Conservation (phyloP, 1,139 yeast genomes). For the Debaryomyces udenii region DNA sequence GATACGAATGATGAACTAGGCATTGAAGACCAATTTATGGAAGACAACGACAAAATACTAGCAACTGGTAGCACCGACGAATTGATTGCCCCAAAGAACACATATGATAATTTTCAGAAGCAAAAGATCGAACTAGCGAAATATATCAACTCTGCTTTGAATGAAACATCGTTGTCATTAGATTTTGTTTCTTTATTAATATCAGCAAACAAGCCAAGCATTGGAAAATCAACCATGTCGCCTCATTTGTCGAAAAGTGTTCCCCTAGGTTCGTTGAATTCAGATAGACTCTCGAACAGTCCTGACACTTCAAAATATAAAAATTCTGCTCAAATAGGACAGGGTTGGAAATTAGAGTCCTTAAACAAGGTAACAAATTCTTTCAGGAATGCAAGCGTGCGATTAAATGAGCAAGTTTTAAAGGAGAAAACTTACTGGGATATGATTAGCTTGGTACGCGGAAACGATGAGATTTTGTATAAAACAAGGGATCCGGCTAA, state of each 20-base stretch:
- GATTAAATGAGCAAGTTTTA: conserved; percentile 55
- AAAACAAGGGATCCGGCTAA: conserved; percentile 59
- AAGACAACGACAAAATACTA: conserved; percentile 10
- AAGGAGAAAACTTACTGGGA: conserved; percentile 80
- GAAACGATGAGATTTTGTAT: conserved; percentile 70
- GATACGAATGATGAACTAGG: conserved; percentile 11
- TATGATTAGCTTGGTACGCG: conserved; percentile 50
- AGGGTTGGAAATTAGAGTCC: conserved; percentile 86
- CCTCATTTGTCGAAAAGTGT: conserved; percentile 79
- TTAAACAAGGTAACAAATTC: conserved; percentile 56
- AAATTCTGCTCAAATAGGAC: conserved; percentile 54
- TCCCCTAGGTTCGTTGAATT: conserved; percentile 77
- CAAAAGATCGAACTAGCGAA: conserved; percentile 59
- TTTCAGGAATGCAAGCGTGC: conserved; percentile 53
- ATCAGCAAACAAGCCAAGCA: conserved; percentile 81
- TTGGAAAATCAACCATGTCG: conserved; percentile 86
- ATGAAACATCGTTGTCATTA: conserved; percentile 84
- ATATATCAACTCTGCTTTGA: conserved; percentile 68
- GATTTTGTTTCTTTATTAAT: conserved; percentile 85
- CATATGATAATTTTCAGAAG: conserved; percentile 54
- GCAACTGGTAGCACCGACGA: conserved; percentile 13
- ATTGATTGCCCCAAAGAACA: conserved; percentile 16
- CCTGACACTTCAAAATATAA: conserved; percentile 21
- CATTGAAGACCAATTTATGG: conserved; percentile 10
- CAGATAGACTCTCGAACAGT: conserved; percentile 52